Evolutionary conservation across 805 yeast genomes (phyloP).

Genomic region (Nakazawaea pomicola): DNA sequence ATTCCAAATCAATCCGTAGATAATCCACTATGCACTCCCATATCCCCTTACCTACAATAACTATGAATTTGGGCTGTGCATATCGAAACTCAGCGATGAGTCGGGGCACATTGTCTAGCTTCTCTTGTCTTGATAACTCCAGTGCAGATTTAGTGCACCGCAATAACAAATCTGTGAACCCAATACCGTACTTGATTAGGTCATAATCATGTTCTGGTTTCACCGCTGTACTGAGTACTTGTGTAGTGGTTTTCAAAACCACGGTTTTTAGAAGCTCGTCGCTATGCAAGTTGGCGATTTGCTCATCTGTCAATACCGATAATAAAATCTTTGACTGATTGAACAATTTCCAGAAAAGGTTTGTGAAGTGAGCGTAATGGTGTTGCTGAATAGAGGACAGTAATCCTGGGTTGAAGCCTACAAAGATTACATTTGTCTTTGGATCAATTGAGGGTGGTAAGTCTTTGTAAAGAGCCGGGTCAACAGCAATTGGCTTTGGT

Average conservation of each 20-base stretch:
- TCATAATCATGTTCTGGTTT: conserved; percentile 18
- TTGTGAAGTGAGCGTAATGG: conserved; percentile 68
- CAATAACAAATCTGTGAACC: conserved; percentile 67
- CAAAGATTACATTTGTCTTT: conserved; percentile 42
- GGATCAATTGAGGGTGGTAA: conserved; percentile 17
- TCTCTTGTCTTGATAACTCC: conserved; percentile 49
- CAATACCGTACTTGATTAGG: conserved; percentile 42
- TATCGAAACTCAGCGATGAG: conserved; percentile 39
- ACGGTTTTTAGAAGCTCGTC: conserved; percentile 8
- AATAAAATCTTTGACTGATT: conserved; percentile 44
- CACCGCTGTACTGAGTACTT: not conserved
- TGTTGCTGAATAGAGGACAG: conserved; percentile 58
- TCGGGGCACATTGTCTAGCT: conserved; percentile 48
- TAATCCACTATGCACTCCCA: conserved; percentile 55
- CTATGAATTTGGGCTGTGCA: conserved; percentile 37
- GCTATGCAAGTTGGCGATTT: too few relatives aligned
- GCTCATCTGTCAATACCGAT: not conserved
- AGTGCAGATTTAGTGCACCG: conserved; percentile 57
- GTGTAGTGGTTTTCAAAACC: not conserved
- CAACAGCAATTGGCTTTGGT: not conserved
- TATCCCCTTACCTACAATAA: conserved; percentile 69
- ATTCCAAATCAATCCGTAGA: conserved; percentile 21
- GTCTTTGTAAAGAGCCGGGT: not conserved
- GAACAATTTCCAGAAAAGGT: conserved; percentile 63
- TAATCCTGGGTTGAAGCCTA: conserved; percentile 73